A percentile compares a stretch with the other conserved stretches of the same genome.
These are phyloP conservation scores for Malania oleifera DNA, from an alignment of 164 flowering plant genomes.

Conservation along the genomic window DNA sequence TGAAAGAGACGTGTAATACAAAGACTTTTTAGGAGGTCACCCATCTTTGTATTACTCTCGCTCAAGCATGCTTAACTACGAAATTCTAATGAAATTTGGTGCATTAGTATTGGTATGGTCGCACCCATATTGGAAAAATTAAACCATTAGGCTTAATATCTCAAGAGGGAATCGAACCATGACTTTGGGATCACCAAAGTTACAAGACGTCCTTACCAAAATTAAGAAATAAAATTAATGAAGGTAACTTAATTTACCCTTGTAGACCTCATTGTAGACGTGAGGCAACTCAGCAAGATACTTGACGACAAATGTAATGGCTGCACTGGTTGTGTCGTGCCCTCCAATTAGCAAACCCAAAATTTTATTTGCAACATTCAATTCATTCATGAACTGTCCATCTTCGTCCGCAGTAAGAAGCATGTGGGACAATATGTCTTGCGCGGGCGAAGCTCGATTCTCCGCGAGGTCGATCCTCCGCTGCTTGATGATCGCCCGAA, in stretches of 20 bases:
- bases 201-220: too few species aligned
- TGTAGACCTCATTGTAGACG: constrained; percentile 10
- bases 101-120: too few species aligned
- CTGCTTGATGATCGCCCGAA: constrained; percentile 3
- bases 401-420: constrained; percentile 6
- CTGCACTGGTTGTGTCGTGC: constrained; percentile 11
- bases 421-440: constrained; percentile 9
- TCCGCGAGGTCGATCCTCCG: not conserved
- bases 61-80: too few species aligned
- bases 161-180: too few species aligned
- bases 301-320: constrained; percentile 11
- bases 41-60: too few species aligned
- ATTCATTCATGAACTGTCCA: constrained; percentile 7
- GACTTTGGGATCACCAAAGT: too few species aligned
- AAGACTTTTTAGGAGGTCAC: too few species aligned
- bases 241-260: constrained; percentile 6
- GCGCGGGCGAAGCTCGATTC: not conserved
- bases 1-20: too few species aligned
- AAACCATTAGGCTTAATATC: too few species aligned
- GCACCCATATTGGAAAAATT: too few species aligned
- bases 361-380: constrained; percentile 5
- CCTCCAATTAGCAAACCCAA: constrained; percentile 11
- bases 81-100: too few species aligned
- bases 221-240: too few species aligned
- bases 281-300: constrained; percentile 10